These are phyloP conservation scores for Zasmidium citrigriseum DNA, from an alignment of 2,329 filamentous ascomycete species.

Conservation along the genomic window DNA sequence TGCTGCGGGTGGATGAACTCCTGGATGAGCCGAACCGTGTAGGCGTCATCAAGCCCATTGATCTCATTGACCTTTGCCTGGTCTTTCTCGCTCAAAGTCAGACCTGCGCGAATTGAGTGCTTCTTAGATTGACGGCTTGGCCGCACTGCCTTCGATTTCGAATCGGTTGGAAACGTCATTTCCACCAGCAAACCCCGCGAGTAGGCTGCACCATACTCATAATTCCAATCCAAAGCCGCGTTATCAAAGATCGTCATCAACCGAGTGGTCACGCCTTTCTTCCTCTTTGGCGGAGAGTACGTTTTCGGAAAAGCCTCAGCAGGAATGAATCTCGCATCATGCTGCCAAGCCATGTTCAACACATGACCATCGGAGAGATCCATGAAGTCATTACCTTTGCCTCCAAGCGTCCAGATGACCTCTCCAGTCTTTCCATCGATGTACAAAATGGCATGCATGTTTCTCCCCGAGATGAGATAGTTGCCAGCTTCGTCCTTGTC, in stretches of 20 bases:
- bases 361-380: slow-evolving; percentile 24
- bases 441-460: slow-evolving; percentile 49
- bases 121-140: neutral
- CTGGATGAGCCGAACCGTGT: slow-evolving; percentile 26
- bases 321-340: slow-evolving; percentile 23
- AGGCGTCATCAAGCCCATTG: slow-evolving; percentile 16
- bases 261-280: slow-evolving; percentile 16
- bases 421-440: slow-evolving; percentile 49
- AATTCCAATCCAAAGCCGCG: slow-evolving; percentile 38
- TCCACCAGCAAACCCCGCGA: slow-evolving; percentile 31
- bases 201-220: slow-evolving; percentile 20
- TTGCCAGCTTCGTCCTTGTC: slow-evolving; percentile 53
- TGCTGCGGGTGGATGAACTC: slow-evolving; percentile 22
- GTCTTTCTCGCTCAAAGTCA: slow-evolving; percentile 7
- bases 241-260: slow-evolving; percentile 49
- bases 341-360: slow-evolving; percentile 25
- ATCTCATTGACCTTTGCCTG: slow-evolving; percentile 15
- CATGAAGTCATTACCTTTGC: slow-evolving; percentile 23
- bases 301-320: slow-evolving; percentile 11
- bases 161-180: slow-evolving; percentile 24
- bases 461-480: slow-evolving; percentile 55
- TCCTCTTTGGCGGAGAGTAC: slow-evolving; percentile 15
- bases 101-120: neutral
- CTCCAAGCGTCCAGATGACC: slow-evolving; percentile 52
- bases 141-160: neutral